Base-by-base conservation (phyloP, 257 asterid genomes). In the Sherardia arvensis region DNA sequence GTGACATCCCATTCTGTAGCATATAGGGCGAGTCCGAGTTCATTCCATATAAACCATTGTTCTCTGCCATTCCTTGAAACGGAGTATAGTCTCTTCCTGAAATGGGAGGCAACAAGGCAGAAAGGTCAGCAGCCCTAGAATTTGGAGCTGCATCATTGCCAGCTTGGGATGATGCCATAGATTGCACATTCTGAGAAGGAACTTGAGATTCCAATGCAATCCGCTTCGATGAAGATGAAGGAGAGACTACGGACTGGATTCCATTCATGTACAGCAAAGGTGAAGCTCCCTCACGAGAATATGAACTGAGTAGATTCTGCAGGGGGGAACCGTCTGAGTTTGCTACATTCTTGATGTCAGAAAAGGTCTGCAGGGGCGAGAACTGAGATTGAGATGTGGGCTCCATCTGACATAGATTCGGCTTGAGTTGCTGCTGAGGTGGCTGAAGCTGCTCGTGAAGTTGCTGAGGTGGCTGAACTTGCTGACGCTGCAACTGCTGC, bases 201-300 rank as follows among this genome's bases (percentile, higher is more conserved):
- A 80, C 67, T 49, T 82, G 95, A 62, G 91, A 84, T 69, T 83
- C 97, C 57, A 89, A 49, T 2, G 95, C 95, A 23, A 81, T 73
- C 68, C 95, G 82, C 78, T 92, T 92, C 12, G 95, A 80, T n/a
- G 82, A 77, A 22, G 87, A 73, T 62, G 85, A 80, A 66, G 79
- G 77, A 63, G 95, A 83, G 59, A 65, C 75, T 6, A 81, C 54
- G 64, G 88, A 74, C 69, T 72, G 79, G 51, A 85, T 62, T 32
- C 80, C 92, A 11, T 74, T 80, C 74, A 80, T 34, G 80, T 80
- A 82, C 48, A 47, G 69, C 28, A 65, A 53, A 53, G 75, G 83
- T 62, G 90, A 73, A 40, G 74, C 78, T 61, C 81, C 90, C 51
- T 81, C 94, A 25, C 73, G 80, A 62, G 98, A 79, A 74, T 83